Evolutionary conservation across 2,329 filamentous ascomycete genomes (phyloP), one percentile per base, ranked within the genome.

Genomic region (Aspergillus pseudonomiae): DNA sequence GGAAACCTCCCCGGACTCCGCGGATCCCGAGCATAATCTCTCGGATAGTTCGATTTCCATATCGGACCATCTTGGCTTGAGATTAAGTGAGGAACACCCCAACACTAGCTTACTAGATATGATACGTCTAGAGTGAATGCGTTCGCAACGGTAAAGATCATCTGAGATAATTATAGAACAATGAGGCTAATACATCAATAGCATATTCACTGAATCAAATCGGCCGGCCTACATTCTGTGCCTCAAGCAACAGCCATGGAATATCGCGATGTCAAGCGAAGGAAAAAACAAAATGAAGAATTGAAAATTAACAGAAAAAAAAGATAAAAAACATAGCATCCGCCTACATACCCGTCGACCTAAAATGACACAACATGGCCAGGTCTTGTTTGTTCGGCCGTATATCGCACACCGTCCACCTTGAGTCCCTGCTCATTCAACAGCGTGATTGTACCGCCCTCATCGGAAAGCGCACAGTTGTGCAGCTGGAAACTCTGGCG

Each of bases 391-490:
- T 59, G 57, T 6, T 28, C 50, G 36, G 57, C 41, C 4, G 48
- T 56, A 52, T 68, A 68, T 39, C 66, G 66, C 14, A 68, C 65
- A 2, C 66, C 66, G 28, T 65, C 65, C 21, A 68, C 59, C 53
- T 65, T 68, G 30, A 67, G 21, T 14, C 66, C 66, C 3, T 66
- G 24, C 7, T 64, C 57, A 60, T 68, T 60, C 21, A 67, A 26
- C 4, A 68, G 57, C 6, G 66, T 68, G n/a, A 68, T 67, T 19
- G 54, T 67, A 50, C 67, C 66, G 3, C 65, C 66, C 6, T 63
- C 12, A 0, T 41, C 53, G n/a, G 59, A 64, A 14, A 68, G 50
- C n/a, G 48, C 48, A 46, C 11, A 59, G 58, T 32, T 60, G 16
- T n/a, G 62, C n/a, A 39, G 66, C 12, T 14, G 26, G 63, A 67